Evolutionary conservation across 164 flowering plant genomes (phyloP).

Genomic region (Kingdonia uniflora): DNA sequence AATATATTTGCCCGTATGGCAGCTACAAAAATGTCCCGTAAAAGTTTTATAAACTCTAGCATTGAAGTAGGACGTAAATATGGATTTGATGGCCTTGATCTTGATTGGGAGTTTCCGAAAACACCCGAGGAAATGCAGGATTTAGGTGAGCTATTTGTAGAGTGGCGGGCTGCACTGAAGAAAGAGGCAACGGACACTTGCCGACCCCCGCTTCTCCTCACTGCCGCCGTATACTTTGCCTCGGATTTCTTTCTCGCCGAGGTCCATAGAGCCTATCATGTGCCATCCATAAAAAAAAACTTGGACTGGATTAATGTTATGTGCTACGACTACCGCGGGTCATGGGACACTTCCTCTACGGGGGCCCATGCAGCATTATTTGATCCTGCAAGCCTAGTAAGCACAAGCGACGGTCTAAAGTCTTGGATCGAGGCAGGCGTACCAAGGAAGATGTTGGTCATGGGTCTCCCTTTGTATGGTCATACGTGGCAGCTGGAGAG

Average conservation of each 20-base stretch:
- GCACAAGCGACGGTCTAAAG: constrained; percentile 35
- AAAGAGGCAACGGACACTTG: constrained; percentile 20
- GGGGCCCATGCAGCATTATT: constrained; percentile 49
- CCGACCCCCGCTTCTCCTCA: constrained; percentile 28
- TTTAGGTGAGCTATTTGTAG: constrained; percentile 12
- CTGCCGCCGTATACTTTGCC: constrained; percentile 50
- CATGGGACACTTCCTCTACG: constrained; percentile 31
- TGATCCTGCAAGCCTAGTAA: constrained; percentile 26
- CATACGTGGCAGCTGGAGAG: constrained; percentile 39
- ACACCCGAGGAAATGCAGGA: constrained; percentile 25
- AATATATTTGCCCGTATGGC: constrained; percentile 29
- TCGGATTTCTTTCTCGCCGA: constrained; percentile 9
- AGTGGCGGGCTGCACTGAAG: constrained; percentile 35
- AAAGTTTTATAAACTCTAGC: constrained; percentile 27
- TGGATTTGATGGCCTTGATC: constrained; percentile 43
- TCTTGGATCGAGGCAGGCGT: constrained; percentile 40
- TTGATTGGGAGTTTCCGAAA: constrained; percentile 30
- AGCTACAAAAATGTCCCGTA: constrained; percentile 12
- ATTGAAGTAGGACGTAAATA: constrained; percentile 29
- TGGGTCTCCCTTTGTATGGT: constrained; percentile 55
- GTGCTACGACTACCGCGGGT: constrained; percentile 44
- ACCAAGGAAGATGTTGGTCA: constrained; percentile 24
- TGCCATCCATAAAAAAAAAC: constrained; percentile 18
- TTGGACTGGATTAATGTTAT: constrained; percentile 48
- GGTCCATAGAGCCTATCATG: constrained; percentile 20